A percentile compares a stretch with the other conserved stretches of the same genome.
Conservation (phyloP, 176 grass and related monocot species). For the Rhynchospora breviuscula region DNA sequence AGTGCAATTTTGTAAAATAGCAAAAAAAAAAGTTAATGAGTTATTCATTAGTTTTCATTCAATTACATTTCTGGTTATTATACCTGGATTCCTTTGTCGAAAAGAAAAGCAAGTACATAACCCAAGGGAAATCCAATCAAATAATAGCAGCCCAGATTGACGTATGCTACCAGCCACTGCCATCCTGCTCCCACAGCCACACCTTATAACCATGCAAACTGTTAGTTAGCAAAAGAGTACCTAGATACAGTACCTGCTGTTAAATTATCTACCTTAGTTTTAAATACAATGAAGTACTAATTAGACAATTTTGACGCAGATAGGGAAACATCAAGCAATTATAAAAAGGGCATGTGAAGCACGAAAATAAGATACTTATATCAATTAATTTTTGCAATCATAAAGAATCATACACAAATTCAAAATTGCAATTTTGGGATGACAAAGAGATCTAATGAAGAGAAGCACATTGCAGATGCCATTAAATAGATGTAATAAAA, state of each 20-base stretch:
- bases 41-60: not conserved
- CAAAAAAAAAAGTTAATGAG: not conserved
- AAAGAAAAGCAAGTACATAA: conserved; percentile 38
- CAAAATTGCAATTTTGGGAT: not conserved
- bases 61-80: not conserved
- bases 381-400: too few species aligned
- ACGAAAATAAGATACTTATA: too few species aligned
- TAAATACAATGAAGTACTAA: not conserved
- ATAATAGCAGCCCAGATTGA: conserved; percentile 78
- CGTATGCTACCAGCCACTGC: conserved; percentile 70
- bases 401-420: too few species aligned
- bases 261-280: not conserved
- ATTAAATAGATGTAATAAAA: not conserved
- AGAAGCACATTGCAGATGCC: not conserved
- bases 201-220: conserved; percentile 19
- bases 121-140: conserved; percentile 58
- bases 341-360: not conserved
- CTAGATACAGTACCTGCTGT: not conserved
- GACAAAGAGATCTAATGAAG: not conserved
- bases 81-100: conserved; percentile 27
- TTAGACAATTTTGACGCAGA: not conserved
- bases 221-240: not conserved
- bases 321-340: not conserved
- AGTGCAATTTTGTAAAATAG: not conserved
- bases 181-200: conserved; percentile 85